Conservation (phyloP, 108 stramenopile genomes). For the Bacterosira constricta region DNA sequence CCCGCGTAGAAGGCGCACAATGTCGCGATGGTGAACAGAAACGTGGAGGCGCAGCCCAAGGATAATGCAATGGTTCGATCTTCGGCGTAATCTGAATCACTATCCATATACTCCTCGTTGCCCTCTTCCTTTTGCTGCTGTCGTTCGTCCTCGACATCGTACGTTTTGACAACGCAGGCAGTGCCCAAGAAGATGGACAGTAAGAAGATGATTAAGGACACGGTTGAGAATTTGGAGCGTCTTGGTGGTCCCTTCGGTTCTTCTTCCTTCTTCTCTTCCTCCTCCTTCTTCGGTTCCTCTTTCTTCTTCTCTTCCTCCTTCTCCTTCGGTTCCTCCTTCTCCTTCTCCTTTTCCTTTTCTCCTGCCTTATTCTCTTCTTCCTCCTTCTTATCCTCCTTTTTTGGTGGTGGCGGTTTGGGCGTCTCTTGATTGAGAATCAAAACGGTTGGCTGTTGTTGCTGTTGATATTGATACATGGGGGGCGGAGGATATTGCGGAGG, state of each 20-base stretch:
- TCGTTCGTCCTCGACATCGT: conserved; percentile 9
- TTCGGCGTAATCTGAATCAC: background rate
- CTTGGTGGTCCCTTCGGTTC: background rate
- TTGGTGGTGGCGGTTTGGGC: background rate
- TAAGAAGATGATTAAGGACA: conserved; percentile 6
- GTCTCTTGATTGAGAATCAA: background rate
- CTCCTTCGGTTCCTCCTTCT: background rate
- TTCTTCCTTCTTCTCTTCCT: background rate
- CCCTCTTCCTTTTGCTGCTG: background rate
- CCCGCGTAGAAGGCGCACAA: conserved; percentile 14
- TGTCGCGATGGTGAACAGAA: conserved; percentile 3
- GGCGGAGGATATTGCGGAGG: background rate
- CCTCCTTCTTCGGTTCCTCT: conserved; percentile 2
- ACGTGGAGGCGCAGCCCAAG: background rate
- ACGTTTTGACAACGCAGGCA: conserved; percentile 22
- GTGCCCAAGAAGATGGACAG: conserved; percentile 10
- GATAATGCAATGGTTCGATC: conserved; percentile 10
- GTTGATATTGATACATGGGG: conserved; percentile 10
- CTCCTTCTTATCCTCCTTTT: conserved; percentile 3
- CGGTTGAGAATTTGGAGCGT: background rate
- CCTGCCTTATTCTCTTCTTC: background rate
- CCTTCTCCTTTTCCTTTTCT: background rate
- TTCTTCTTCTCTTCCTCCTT: background rate
- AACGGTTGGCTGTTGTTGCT: conserved; percentile 10
- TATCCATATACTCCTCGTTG: background rate